Conservation (phyloP, 2,329 filamentous ascomycete genomes). For the Hymenoscyphus salicellus region DNA sequence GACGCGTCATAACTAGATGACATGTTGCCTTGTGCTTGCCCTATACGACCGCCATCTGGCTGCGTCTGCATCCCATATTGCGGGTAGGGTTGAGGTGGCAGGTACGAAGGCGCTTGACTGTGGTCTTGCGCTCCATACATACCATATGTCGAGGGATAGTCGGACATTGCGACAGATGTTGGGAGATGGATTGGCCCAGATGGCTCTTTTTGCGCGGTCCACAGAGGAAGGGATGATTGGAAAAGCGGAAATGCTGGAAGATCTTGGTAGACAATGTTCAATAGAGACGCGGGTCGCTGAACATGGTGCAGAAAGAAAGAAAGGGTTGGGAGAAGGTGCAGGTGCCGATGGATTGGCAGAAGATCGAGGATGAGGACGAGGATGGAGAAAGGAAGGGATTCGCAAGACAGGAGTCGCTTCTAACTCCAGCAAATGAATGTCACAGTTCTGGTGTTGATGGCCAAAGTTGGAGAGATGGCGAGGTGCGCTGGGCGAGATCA, state of each 20-base stretch:
- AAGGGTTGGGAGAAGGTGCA: not conserved
- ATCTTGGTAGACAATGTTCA: conserved; percentile 22
- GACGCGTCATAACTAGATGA: conserved; percentile 27
- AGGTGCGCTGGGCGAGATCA: no score
- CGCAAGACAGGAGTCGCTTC: not conserved
- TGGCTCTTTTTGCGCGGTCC: not conserved
- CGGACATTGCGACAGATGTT: conserved; percentile 41
- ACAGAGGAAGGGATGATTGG: conserved; percentile 18
- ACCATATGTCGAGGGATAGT: conserved; percentile 46
- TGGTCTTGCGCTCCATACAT: conserved; percentile 26
- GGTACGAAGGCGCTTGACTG: conserved; percentile 22
- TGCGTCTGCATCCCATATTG: conserved; percentile 26
- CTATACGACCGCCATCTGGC: conserved; percentile 21
- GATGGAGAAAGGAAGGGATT: conserved; percentile 9
- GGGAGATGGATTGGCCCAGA: not conserved
- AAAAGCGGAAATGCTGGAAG: conserved; percentile 10
- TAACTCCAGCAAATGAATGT: not conserved
- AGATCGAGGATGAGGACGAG: conserved; percentile 3
- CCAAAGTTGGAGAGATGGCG: not conserved
- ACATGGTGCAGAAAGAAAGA: conserved; percentile 21
- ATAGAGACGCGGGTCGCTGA: conserved; percentile 21
- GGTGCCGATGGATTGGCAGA: not conserved
- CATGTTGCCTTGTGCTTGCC: conserved; percentile 26
- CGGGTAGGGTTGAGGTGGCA: conserved; percentile 26
- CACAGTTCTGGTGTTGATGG: conserved; percentile 8